Evolutionary conservation across 805 yeast genomes (phyloP).

Genomic region (Yueomyces sinensis): DNA sequence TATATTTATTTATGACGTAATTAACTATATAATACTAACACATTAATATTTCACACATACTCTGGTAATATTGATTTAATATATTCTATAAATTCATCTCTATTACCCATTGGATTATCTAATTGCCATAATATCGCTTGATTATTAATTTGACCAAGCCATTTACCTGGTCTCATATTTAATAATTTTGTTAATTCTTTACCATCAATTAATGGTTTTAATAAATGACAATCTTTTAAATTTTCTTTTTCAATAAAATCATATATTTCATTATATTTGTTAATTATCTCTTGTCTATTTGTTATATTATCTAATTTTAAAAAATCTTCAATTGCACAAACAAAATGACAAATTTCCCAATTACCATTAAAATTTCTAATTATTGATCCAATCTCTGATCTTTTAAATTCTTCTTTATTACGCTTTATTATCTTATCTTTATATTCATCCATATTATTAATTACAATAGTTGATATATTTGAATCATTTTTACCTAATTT

Average conservation of each 20-base stretch:
- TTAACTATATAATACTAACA: too few species aligned
- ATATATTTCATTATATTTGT: slow-evolving; percentile 25
- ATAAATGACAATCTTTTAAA: slow-evolving; percentile 18
- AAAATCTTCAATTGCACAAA: slow-evolving; percentile 16
- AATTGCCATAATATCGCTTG: slow-evolving; percentile 62
- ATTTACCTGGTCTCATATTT: slow-evolving; percentile 66
- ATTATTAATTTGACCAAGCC: slow-evolving; percentile 54
- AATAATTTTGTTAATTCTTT: slow-evolving; percentile 43
- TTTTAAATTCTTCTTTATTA: slow-evolving; percentile 12
- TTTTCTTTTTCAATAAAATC: slow-evolving; percentile 12
- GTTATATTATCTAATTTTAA: not conserved
- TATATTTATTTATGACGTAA: too few species aligned
- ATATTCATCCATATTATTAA: slow-evolving; percentile 22
- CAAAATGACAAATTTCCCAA: slow-evolving; percentile 34
- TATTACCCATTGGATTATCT: slow-evolving; percentile 46
- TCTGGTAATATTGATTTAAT: slow-evolving; percentile 15
- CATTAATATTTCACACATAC: not conserved
- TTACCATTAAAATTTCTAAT: slow-evolving; percentile 41
- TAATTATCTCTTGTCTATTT: slow-evolving; percentile 8
- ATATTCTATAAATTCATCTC: slow-evolving; percentile 41
- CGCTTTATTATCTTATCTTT: slow-evolving; percentile 16
- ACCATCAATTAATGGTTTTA: slow-evolving; percentile 68
- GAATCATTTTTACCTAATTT: slow-evolving; percentile 48
- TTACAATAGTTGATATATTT: slow-evolving; percentile 34
- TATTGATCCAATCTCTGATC: slow-evolving; percentile 50